Conservation (phyloP, 2,329 filamentous ascomycete genomes). For the Colletotrichum caudatum region DNA sequence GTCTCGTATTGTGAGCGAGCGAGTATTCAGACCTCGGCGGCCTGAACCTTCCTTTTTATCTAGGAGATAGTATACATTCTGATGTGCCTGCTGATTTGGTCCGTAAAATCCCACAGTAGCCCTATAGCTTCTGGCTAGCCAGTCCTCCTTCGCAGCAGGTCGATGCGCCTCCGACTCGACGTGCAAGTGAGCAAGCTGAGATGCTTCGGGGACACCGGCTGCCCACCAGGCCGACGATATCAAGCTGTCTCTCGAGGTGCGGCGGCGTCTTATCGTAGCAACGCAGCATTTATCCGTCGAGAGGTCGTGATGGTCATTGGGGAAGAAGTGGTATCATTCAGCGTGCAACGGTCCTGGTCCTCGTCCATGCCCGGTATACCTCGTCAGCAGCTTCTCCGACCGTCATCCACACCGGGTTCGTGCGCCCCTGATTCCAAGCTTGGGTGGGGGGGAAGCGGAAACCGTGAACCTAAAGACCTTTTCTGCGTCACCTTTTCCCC, state of each 20-base stretch:
- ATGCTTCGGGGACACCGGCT: not conserved
- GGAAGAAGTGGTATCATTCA: constrained; percentile 24
- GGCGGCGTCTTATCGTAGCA: no score
- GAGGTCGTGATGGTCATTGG: not conserved
- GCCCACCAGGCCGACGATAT: not conserved
- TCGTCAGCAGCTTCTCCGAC: not conserved
- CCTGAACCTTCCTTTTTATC: not conserved
- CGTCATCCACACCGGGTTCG: no score
- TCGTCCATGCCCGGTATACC: not conserved
- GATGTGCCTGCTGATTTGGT: not conserved
- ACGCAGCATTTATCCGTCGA: not conserved
- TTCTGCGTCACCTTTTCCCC: not conserved
- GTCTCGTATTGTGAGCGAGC: not conserved
- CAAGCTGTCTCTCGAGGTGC: not conserved
- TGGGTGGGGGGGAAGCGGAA: not conserved
- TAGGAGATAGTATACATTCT: not conserved
- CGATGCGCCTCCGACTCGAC: not conserved
- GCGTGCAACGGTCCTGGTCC: not conserved
- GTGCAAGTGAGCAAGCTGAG: not conserved
- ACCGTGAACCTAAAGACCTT: no score
- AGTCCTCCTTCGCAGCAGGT: not conserved
- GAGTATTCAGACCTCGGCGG: not conserved
- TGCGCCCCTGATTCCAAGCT: no score
- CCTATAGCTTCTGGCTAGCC: not conserved
- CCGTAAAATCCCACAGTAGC: not conserved